Evolutionary conservation across 305 asterid genomes (phyloP).

Genomic region (Ilex paraguariensis): DNA sequence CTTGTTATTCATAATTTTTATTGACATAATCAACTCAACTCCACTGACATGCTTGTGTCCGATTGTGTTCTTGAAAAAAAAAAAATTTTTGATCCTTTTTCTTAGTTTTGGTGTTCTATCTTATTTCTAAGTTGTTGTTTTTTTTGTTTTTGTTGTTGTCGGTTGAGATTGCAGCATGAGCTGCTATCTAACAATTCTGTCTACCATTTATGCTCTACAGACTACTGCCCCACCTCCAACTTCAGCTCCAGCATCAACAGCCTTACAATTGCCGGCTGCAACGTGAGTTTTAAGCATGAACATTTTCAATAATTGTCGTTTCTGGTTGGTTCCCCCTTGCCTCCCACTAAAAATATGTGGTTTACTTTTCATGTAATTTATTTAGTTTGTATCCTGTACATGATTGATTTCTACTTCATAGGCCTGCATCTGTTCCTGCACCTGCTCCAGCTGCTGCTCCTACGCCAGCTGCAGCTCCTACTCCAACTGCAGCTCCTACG

Average conservation of each 20-base stretch:
- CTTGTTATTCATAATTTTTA: no score
- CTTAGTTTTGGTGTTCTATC: no score
- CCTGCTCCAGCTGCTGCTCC: conserved; percentile 7
- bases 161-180: neutral
- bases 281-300: conserved; percentile 27
- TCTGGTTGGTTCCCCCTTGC: neutral
- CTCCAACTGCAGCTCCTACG: no score
- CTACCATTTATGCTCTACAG: conserved; percentile 46
- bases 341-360: neutral
- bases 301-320: no score
- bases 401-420: conserved; percentile 5
- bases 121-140: no score
- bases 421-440: conserved; percentile 21
- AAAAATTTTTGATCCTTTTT: neutral
- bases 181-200: conserved; percentile 6
- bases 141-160: no score
- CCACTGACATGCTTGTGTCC: no score
- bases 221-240: conserved; percentile 36
- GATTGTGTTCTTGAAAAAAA: no score
- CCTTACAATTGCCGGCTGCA: conserved; percentile 30
- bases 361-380: conserved; percentile 3
- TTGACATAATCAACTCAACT: no score
- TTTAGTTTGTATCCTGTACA: neutral
- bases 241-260: conserved; percentile 36
- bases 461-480: no score